Conservation (phyloP, 495 filamentous ascomycete species). For the Gamarada debralockiae region DNA sequence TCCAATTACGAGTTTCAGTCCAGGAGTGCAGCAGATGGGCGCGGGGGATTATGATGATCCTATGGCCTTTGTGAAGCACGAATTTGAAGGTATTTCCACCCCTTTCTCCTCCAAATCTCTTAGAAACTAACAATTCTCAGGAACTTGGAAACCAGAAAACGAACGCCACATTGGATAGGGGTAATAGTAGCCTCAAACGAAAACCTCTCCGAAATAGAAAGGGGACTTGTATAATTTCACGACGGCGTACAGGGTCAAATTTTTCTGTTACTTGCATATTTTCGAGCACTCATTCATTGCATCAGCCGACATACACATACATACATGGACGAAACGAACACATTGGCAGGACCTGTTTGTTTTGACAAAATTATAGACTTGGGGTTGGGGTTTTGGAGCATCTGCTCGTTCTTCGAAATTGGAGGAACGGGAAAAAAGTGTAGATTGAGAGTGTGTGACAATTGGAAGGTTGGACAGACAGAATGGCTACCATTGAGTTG, state of each 20-base stretch:
- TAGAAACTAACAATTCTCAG: constrained; percentile 33
- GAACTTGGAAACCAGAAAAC: constrained; percentile 75
- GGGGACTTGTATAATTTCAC: constrained; percentile 8
- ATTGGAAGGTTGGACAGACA: not conserved
- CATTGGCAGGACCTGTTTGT: not conserved
- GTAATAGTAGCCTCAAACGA: not conserved
- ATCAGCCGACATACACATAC: not conserved
- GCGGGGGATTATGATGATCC: constrained; percentile 88
- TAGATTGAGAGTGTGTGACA: not conserved
- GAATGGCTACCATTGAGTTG: too few relatives aligned
- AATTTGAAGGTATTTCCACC: constrained; percentile 74
- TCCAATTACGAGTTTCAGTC: constrained; percentile 96
- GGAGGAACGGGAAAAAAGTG: constrained; percentile 15
- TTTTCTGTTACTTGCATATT: not conserved
- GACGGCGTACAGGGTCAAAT: not conserved
- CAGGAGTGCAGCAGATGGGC: constrained; percentile 90
- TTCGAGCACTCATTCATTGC: not conserved
- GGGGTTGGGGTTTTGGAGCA: not conserved
- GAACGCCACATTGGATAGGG: constrained; percentile 53
- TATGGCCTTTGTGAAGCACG: constrained; percentile 97
- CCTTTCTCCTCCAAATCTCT: constrained; percentile 1
- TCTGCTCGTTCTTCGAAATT: too few relatives aligned
- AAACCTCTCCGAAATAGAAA: not conserved
- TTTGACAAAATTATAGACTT: not conserved
- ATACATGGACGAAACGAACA: not conserved